Evolutionary conservation across 768 basidiomycete genomes (phyloP).

Genomic region (Pleurotus salmoneostramineus): DNA sequence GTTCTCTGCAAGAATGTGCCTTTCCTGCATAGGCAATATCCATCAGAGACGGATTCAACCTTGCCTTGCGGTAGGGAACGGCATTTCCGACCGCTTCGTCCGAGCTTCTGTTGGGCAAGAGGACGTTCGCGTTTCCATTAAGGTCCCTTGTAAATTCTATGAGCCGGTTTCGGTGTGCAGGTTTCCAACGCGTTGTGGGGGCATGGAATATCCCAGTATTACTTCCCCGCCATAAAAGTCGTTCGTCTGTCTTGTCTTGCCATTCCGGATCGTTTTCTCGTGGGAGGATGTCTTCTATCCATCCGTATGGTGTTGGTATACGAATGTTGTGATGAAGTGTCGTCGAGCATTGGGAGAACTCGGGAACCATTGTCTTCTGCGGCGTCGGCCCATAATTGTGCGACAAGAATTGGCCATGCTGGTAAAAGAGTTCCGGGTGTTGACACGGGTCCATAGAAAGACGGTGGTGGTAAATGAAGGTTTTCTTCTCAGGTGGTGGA

Average conservation of each 20-base stretch:
- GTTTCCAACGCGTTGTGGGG: constrained; percentile 37
- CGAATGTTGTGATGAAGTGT: constrained; percentile 54
- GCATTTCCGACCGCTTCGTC: constrained; percentile 30
- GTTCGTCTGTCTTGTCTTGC: constrained; percentile 58
- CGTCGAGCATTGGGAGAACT: constrained; percentile 50
- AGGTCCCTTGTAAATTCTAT: constrained; percentile 38
- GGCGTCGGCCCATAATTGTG: constrained; percentile 43
- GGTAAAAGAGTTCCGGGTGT: constrained; percentile 38
- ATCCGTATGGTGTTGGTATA: constrained; percentile 42
- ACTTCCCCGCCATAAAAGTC: constrained; percentile 69
- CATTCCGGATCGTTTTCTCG: constrained; percentile 55
- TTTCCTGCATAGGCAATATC: constrained; percentile 55
- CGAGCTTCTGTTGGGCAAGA: constrained; percentile 25
- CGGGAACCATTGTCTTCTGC: constrained; percentile 36
- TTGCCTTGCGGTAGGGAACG: constrained; percentile 25
- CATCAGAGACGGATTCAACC: constrained; percentile 51
- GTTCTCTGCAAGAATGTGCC: constrained; percentile 35
- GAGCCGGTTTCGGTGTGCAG: constrained; percentile 46
- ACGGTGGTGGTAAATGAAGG: constrained; percentile 47
- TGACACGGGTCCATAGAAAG: constrained; percentile 47
- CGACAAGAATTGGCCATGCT: constrained; percentile 51
- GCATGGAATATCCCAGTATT: constrained; percentile 61
- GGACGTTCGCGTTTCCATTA: constrained; percentile 32
- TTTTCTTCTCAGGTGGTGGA: constrained; percentile 26
- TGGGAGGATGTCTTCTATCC: constrained; percentile 37